Evolutionary conservation across 352 stramenopile species (phyloP).

Genomic region (Phytophthora uliginosa): DNA sequence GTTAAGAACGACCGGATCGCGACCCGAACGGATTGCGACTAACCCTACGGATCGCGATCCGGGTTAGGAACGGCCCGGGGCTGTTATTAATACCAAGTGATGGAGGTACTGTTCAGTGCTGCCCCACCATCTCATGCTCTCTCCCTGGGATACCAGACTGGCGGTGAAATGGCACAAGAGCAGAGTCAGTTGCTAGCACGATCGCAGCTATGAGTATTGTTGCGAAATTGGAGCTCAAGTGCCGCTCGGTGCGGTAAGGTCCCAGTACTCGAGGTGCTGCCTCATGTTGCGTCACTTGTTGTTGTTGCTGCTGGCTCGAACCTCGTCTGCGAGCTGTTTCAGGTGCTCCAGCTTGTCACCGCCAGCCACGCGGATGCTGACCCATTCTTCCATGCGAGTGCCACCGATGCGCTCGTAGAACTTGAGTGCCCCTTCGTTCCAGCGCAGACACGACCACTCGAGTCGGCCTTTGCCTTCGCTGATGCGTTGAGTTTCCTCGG

Average conservation of each 20-base stretch:
- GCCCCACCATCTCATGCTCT: too few species aligned
- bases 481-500: conserved; percentile 34
- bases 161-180: too few species aligned
- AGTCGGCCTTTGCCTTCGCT: conserved; percentile 31
- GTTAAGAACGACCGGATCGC: too few species aligned
- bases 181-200: too few species aligned
- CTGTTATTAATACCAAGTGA: too few species aligned
- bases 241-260: not conserved
- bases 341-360: conserved; percentile 31
- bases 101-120: too few species aligned
- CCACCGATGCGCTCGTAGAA: conserved; percentile 34
- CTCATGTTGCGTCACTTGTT: conserved; percentile 5
- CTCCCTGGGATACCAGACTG: too few species aligned
- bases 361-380: conserved; percentile 34
- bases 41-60: too few species aligned
- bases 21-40: too few species aligned
- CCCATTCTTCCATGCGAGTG: conserved; percentile 35
- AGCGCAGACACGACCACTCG: conserved; percentile 39
- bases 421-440: conserved; percentile 34
- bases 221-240: not conserved
- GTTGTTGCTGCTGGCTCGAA: conserved; percentile 14
- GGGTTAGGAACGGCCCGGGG: too few species aligned
- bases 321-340: conserved; percentile 27
- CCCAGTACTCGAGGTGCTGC: not conserved
- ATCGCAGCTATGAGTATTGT: not conserved